phyloP scores from a whole-genome alignment of 73 alveolate species.

The Paramecium primaurelia region DNA sequence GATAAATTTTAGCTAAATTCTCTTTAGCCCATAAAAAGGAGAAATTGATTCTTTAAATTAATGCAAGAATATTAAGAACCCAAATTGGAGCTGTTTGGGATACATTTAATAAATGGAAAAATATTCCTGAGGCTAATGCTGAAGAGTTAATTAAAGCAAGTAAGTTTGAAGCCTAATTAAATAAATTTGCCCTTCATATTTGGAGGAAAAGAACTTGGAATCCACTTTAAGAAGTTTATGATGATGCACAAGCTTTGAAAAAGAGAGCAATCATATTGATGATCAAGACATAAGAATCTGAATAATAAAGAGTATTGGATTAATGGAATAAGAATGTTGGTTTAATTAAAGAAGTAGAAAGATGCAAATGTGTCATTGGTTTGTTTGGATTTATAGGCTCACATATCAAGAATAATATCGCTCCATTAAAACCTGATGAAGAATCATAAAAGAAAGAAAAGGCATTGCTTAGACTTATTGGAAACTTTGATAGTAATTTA shows the following conservation, averaged over 20 bases:
- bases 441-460: not conserved
- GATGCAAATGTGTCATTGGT: not conserved
- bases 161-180: not conserved
- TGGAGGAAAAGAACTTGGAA: not conserved
- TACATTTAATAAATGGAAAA: slow-evolving; percentile 25
- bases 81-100: not conserved
- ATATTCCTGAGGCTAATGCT: not conserved
- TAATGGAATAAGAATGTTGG: not conserved
- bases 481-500: not conserved
- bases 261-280: not conserved
- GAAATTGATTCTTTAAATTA: not conserved
- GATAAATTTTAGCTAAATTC: not conserved
- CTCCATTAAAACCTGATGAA: not conserved
- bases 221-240: slow-evolving; percentile 14
- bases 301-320: not conserved
- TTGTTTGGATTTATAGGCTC: not conserved
- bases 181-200: not conserved
- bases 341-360: not conserved
- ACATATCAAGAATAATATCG: not conserved
- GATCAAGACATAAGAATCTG: slow-evolving; percentile 34
- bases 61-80: not conserved
- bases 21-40: not conserved
- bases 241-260: not conserved
- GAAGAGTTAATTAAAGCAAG: not conserved
- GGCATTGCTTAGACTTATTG: not conserved